A percentile compares a stretch with the other conserved stretches of the same genome.
Evolutionary conservation across 129 eudicot genomes (phyloP).

Genomic region (Dittrichia graveolens): DNA sequence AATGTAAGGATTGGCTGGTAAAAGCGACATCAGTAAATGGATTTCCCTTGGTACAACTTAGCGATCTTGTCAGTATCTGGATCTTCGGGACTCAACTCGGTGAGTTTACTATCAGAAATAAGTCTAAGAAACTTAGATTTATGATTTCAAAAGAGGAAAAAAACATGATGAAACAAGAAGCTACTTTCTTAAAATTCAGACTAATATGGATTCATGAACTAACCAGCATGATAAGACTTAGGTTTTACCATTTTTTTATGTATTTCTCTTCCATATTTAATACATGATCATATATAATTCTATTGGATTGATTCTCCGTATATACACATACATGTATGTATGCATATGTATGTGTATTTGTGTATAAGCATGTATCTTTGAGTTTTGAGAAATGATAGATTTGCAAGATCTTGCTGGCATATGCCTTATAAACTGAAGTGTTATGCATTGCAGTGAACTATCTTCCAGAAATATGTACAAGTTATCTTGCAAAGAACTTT

Average conservation of each 20-base stretch:
- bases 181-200: not conserved
- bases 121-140: not conserved
- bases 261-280: slow-evolving; percentile 1
- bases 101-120: slow-evolving; percentile 30
- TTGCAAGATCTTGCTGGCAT: slow-evolving; percentile 15
- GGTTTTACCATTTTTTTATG: not conserved
- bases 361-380: not conserved
- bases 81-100: slow-evolving; percentile 62
- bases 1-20: slow-evolving; percentile 64
- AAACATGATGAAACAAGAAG: slow-evolving; percentile 7
- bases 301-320: slow-evolving; percentile 3
- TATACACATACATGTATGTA: not conserved
- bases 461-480: slow-evolving; percentile 58
- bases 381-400: slow-evolving; percentile 14
- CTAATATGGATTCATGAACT: not conserved
- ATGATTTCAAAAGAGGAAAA: not conserved
- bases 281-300: not conserved
- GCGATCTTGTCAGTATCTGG: slow-evolving; percentile 64
- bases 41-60: slow-evolving; percentile 42
- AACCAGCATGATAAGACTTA: not conserved
- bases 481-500: slow-evolving; percentile 84
- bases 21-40: slow-evolving; percentile 39
- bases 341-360: not conserved
- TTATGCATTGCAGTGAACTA: slow-evolving; percentile 68
- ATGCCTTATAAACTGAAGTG: slow-evolving; percentile 52